Evolutionary conservation across 164 flowering plant species (phyloP).

Genomic region (Magnolia sinica): DNA sequence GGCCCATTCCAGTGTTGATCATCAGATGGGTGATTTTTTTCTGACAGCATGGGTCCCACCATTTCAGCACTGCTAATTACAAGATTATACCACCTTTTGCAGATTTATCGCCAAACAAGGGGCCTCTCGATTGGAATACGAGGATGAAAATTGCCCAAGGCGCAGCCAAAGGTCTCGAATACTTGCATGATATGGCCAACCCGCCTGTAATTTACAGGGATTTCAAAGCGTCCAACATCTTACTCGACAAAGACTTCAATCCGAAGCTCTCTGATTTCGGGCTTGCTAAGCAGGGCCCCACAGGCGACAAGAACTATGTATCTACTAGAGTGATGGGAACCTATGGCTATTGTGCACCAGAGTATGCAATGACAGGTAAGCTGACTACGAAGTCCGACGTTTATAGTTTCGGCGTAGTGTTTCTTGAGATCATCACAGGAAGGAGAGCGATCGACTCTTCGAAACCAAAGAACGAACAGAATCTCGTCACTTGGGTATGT

Average conservation of each 20-base stretch:
- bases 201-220: constrained; percentile 88
- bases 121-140: constrained; percentile 65
- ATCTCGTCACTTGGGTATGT: constrained; percentile 72
- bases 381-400: constrained; percentile 79
- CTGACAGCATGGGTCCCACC: not conserved
- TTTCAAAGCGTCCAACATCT: constrained; percentile 79
- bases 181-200: constrained; percentile 67
- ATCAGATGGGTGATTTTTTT: no score
- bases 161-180: constrained; percentile 86
- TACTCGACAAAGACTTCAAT: constrained; percentile 54
- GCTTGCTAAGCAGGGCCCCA: constrained; percentile 84
- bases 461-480: constrained; percentile 65
- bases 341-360: constrained; percentile 89
- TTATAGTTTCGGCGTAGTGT: constrained; percentile 91
- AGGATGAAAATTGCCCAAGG: constrained; percentile 82
- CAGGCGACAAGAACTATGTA: constrained; percentile 67
- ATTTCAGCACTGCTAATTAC: not conserved
- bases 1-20: no score
- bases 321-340: constrained; percentile 92
- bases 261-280: constrained; percentile 92
- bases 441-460: constrained; percentile 70
- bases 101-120: constrained; percentile 46
- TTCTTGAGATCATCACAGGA: constrained; percentile 83
- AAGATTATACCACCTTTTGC: constrained; percentile 2
- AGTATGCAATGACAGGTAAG: constrained; percentile 82